Base-by-base conservation (phyloP, 2,329 filamentous ascomycete genomes). In the Trichoderma atroviride region DNA sequence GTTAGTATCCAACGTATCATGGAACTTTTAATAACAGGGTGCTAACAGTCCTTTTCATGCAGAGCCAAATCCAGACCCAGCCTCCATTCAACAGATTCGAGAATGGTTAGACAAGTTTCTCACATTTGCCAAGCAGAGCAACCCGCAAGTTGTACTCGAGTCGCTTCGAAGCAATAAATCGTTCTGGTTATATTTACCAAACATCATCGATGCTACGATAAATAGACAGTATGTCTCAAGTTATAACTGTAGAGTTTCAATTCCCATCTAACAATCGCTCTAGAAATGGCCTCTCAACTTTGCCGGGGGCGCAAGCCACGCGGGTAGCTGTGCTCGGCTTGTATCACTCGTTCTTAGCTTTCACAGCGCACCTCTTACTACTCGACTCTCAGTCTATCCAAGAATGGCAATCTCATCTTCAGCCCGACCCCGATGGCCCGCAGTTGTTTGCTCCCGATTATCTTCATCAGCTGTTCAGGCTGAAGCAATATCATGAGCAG, bases 151-250 rank as follows among this genome's bases (percentile, higher is more conserved):
- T 3, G 79, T 83, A 6, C 75, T 82, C n/a, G 78, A 83, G 31
- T 82, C 83, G 2, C 85, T 82, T 68, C 77, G 76, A 19, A 78
- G 79, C 37, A 79, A 88, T 69, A 79, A 75, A 40, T 74, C 79
- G 4, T 85, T 90, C 72, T 90, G 88, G 88, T 72, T 76, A 37
- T 71, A 76, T 3, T 80, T 90, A 31, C 86, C 88, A 0, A 83
- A 85, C 0, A 73, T 89, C 11, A 79, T 88, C 22, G 61, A 72
- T 7, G 73, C 77, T 31, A 72, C 80, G 50, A 69, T 70, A 37
- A 72, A 66, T 40, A 79, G 82, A 69, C 83, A 80, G 85, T 86
- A 79, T 72, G 82, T 75, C 27, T 22, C 40, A 64, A n/a, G n/a
- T 47, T 33, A 7, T 58, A n/a, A 37, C 35, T 55, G 29, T 55